phyloP scores from a whole-genome alignment of 345 rosid genomes.

The Trapa incisa region DNA sequence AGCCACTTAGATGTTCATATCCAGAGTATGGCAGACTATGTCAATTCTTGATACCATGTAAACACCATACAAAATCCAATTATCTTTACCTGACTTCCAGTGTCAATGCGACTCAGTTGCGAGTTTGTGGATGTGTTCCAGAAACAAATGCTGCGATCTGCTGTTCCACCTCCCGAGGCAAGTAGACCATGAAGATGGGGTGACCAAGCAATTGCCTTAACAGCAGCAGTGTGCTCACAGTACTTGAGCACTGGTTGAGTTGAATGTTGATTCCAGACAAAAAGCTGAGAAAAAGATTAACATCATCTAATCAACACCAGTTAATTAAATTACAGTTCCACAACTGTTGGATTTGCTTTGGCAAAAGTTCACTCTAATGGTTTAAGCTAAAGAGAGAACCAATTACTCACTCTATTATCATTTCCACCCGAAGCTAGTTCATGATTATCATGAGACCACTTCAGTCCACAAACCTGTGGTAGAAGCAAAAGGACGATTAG shows the following conservation, averaged over 20 bases:
- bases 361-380: background rate
- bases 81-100: constrained; percentile 78
- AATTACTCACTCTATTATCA: constrained; percentile 63
- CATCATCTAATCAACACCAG: constrained; percentile 2
- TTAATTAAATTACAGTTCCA: background rate
- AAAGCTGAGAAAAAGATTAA: constrained; percentile 45
- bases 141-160: constrained; percentile 89
- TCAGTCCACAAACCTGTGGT: constrained; percentile 79
- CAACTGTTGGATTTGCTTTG: background rate
- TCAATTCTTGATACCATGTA: background rate
- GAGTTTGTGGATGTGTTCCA: constrained; percentile 96
- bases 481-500: constrained; percentile 4
- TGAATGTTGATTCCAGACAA: constrained; percentile 96
- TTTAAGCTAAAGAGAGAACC: background rate
- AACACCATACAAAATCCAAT: background rate
- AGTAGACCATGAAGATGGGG: constrained; percentile 96
- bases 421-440: constrained; percentile 98
- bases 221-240: constrained; percentile 96
- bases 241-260: constrained; percentile 81
- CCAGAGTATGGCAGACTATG: background rate
- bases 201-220: constrained; percentile 99
- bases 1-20: background rate
- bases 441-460: constrained; percentile 96
- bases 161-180: constrained; percentile 99
- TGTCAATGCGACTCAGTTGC: constrained; percentile 77